Percentiles rank a stretch among this genome's conserved stretches.
Conservation (phyloP, 129 eudicot species). For the Sambucus nigra region DNA sequence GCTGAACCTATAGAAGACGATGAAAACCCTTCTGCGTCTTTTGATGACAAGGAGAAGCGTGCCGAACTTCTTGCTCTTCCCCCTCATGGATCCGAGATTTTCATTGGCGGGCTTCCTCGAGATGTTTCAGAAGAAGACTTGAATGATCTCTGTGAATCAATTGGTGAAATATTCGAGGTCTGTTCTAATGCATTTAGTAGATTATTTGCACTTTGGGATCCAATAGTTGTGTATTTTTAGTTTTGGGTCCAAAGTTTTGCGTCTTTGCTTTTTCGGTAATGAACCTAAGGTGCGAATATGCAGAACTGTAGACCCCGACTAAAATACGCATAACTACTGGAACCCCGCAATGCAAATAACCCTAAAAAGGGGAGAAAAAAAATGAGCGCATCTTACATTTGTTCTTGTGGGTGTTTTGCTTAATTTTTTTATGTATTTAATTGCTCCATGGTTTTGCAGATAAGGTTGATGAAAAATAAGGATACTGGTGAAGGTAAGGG, state of each 20-base stretch:
- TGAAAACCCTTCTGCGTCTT: conserved; percentile 25
- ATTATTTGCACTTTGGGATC: background rate
- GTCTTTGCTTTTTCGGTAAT: too few species aligned
- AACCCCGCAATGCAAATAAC: too few species aligned
- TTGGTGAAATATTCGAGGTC: conserved; percentile 90
- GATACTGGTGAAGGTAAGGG: conserved; percentile 94
- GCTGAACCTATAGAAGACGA: conserved; percentile 30
- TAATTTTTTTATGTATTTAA: background rate
- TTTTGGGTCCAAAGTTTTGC: too few species aligned
- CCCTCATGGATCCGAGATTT: conserved; percentile 89
- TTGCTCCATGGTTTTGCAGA: conserved; percentile 28
- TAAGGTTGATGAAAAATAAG: conserved; percentile 72
- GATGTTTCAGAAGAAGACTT: conserved; percentile 83
- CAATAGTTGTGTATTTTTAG: too few species aligned
- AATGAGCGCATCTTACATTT: too few species aligned
- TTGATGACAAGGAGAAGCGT: conserved; percentile 38
- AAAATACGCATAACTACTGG: too few species aligned
- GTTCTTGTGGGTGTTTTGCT: background rate
- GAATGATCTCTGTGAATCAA: conserved; percentile 74
- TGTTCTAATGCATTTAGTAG: conserved; percentile 4
- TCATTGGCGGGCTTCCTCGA: conserved; percentile 88
- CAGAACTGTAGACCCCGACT: too few species aligned
- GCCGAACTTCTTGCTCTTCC: conserved; percentile 84
- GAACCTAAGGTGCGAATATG: too few species aligned
- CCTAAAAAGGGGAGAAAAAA: too few species aligned